Conservation (phyloP, 106 monocot species). For the Iris macrosiphon region DNA sequence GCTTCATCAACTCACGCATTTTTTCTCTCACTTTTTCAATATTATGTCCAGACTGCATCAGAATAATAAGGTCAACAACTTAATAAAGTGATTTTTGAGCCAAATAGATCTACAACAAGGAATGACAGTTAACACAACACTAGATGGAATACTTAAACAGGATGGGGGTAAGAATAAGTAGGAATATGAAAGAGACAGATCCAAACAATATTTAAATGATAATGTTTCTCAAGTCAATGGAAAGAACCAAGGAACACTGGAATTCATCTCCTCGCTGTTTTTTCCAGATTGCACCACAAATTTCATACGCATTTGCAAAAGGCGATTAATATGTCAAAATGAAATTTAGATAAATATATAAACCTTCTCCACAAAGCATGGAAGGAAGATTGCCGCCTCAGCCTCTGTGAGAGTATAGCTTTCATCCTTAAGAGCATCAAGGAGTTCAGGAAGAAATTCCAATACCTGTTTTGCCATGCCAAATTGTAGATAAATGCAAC, state of each 20-base stretch:
- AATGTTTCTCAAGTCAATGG: not conserved
- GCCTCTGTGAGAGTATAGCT: slow-evolving; percentile 82
- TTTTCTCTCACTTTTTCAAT: slow-evolving; percentile 96
- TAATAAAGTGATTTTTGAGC: no score
- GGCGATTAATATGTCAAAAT: not conserved
- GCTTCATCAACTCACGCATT: slow-evolving; percentile 90
- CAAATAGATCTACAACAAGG: not conserved
- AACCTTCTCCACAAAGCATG: slow-evolving; percentile 95
- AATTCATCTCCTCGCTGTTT: no score
- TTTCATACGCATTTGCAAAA: not conserved
- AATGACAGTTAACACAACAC: not conserved
- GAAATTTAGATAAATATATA: slow-evolving; percentile 4
- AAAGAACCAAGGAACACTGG: not conserved
- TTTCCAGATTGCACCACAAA: not conserved
- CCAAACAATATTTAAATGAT: not conserved
- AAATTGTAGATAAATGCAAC: slow-evolving; percentile 10
- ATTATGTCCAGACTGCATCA: slow-evolving; percentile 90
- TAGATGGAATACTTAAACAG: no score
- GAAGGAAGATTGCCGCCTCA: slow-evolving; percentile 89
- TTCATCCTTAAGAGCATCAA: slow-evolving; percentile 72
- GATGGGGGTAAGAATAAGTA: not conserved
- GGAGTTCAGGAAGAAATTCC: slow-evolving; percentile 89
- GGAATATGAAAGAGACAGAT: not conserved
- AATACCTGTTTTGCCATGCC: slow-evolving; percentile 51
- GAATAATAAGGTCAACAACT: not conserved